Conservation (phyloP, 2,329 filamentous ascomycete genomes). For the Paraphoma sp. region DNA sequence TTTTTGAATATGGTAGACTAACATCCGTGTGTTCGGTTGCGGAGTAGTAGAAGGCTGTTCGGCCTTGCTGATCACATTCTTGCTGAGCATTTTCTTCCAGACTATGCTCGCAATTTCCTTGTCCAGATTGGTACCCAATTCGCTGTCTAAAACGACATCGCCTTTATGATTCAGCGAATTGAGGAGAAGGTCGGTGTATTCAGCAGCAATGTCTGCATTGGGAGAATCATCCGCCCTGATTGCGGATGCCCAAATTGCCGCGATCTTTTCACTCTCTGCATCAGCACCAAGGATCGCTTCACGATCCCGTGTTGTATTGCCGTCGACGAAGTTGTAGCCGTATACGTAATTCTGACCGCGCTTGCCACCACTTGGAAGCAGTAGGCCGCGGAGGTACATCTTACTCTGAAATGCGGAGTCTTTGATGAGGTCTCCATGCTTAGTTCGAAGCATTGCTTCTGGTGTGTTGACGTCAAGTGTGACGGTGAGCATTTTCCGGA, state of each 20-base stretch:
- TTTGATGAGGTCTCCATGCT: constrained; percentile 11
- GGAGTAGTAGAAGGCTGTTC: constrained; percentile 3
- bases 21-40: constrained; percentile 4
- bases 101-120: constrained; percentile 1
- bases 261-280: background rate
- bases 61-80: background rate
- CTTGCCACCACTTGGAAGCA: constrained; percentile 7
- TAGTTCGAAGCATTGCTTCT: constrained; percentile 2
- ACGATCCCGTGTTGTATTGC: constrained; percentile 13
- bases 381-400: constrained; percentile 16
- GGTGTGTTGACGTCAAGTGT: constrained; percentile 13
- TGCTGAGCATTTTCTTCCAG: constrained; percentile 3
- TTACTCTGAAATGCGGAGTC: constrained; percentile 5
- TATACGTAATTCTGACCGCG: constrained; percentile 3
- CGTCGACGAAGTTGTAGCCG: constrained; percentile 17
- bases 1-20: background rate
- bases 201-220: constrained; percentile 1
- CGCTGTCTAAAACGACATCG: constrained; percentile 2
- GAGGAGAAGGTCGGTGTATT: constrained; percentile 9
- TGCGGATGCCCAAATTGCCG: background rate
- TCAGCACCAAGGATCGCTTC: background rate
- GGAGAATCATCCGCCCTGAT: background rate
- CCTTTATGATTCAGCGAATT: constrained; percentile 3
- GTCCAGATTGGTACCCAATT: background rate
- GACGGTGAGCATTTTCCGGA: constrained; percentile 6